Evolutionary conservation across 1,139 yeast species (phyloP).

Genomic region (Lodderomyces parapsilosis): DNA sequence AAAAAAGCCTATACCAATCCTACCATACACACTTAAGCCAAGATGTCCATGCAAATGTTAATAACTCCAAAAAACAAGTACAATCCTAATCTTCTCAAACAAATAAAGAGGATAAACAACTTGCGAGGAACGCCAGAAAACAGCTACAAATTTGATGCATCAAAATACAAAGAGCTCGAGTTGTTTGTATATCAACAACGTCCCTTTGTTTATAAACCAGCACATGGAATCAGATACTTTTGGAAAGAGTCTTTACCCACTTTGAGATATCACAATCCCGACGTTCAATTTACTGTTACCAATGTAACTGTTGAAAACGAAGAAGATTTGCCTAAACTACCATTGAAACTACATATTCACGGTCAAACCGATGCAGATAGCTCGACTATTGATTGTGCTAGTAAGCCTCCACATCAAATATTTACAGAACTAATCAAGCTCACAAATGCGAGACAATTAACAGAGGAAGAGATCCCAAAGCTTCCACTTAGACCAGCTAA

Average conservation of each 20-base stretch:
- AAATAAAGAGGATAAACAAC: slow-evolving; percentile 35
- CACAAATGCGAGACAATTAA: slow-evolving; percentile 32
- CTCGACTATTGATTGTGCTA: slow-evolving; percentile 33
- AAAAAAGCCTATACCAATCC: not conserved
- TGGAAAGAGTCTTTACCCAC: slow-evolving; percentile 77
- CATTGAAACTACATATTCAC: slow-evolving; percentile 41
- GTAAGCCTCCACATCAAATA: slow-evolving; percentile 25
- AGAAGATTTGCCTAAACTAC: slow-evolving; percentile 44
- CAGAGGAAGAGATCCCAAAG: slow-evolving; percentile 27
- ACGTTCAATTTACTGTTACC: slow-evolving; percentile 58
- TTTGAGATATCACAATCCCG: slow-evolving; percentile 79
- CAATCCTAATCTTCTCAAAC: slow-evolving; percentile 16
- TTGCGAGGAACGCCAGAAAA: slow-evolving; percentile 40
- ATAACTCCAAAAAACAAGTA: slow-evolving; percentile 6
- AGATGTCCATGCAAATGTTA: slow-evolving; percentile 6
- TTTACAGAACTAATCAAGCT: slow-evolving; percentile 29
- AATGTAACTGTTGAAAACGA: slow-evolving; percentile 48
- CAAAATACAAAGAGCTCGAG: slow-evolving; percentile 27
- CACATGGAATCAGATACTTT: slow-evolving; percentile 48
- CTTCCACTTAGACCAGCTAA: slow-evolving; percentile 5
- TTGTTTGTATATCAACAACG: slow-evolving; percentile 14
- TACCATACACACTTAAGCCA: not conserved
- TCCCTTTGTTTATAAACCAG: slow-evolving; percentile 24
- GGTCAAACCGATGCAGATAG: slow-evolving; percentile 17
- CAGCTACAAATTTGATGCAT: slow-evolving; percentile 31